Conservation (phyloP, 2,329 filamentous ascomycete species). For the Beauveria sp. region DNA sequence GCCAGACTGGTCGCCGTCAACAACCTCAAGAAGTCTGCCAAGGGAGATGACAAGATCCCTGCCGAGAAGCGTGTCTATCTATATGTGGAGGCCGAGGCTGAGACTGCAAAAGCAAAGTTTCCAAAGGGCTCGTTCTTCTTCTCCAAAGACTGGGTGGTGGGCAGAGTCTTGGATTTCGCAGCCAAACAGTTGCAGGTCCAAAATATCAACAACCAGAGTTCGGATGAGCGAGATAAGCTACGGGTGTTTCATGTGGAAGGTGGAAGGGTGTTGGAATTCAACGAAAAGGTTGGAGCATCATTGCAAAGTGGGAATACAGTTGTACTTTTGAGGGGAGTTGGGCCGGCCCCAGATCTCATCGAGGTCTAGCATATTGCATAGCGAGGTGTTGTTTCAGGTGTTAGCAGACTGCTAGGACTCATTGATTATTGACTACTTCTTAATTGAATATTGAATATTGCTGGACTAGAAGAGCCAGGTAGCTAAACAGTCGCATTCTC, state of each 20-base stretch:
- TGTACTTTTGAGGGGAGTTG: slow-evolving; percentile 78
- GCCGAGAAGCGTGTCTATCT: slow-evolving; percentile 83
- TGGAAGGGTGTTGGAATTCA: slow-evolving; percentile 77
- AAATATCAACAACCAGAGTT: slow-evolving; percentile 75
- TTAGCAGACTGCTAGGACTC: not conserved
- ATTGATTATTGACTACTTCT: not conserved
- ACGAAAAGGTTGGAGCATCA: slow-evolving; percentile 69
- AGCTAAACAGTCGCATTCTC: not conserved
- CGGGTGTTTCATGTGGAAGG: slow-evolving; percentile 91
- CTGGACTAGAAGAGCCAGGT: not conserved
- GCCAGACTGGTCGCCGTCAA: slow-evolving; percentile 64
- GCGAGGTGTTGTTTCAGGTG: not conserved
- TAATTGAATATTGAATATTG: not conserved
- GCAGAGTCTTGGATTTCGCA: slow-evolving; percentile 70
- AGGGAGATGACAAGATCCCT: slow-evolving; percentile 78
- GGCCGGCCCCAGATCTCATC: slow-evolving; percentile 68
- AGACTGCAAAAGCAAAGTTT: slow-evolving; percentile 74
- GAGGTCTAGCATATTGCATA: slow-evolving; percentile 32
- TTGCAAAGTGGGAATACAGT: slow-evolving; percentile 82
- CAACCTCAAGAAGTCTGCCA: slow-evolving; percentile 75
- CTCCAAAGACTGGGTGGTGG: slow-evolving; percentile 81
- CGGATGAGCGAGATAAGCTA: slow-evolving; percentile 69
- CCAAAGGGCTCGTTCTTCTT: slow-evolving; percentile 78
- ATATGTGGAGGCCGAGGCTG: slow-evolving; percentile 81
- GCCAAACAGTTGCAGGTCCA: slow-evolving; percentile 70